A percentile compares a stretch with the other conserved stretches of the same genome.
phyloP scores from a whole-genome alignment of 192 early-diverging fungal genomes.

The Obelidium mucronatum region DNA sequence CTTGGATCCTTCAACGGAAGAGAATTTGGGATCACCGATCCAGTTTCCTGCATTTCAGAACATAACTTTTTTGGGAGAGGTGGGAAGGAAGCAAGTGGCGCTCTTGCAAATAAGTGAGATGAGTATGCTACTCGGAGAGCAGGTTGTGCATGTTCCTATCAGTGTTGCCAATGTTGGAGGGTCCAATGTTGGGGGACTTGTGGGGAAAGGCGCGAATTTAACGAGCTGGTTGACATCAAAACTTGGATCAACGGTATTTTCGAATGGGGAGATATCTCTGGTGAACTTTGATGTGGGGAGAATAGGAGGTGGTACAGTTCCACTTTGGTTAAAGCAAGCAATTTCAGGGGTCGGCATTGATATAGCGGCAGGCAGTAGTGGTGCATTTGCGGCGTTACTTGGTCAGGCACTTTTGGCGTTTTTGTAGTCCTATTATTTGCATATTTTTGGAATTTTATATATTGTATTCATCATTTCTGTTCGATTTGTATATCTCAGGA shows the following conservation, averaged over 20 bases:
- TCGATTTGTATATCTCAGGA: no score
- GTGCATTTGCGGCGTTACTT: background rate
- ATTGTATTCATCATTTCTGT: no score
- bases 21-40: conserved; percentile 6
- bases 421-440: no score
- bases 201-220: background rate
- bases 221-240: no score
- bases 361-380: background rate
- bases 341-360: background rate
- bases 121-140: background rate
- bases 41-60: conserved; percentile 6
- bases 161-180: no score
- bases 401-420: no score
- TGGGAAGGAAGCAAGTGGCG: background rate
- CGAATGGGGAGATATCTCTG: background rate
- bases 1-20: background rate
- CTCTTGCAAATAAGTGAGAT: background rate
- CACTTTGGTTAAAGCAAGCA: conserved; percentile 1
- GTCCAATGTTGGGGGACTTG: background rate
- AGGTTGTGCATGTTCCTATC: background rate
- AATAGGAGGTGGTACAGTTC: background rate
- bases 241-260: background rate
- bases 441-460: no score
- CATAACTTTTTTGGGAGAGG: background rate
- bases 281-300: conserved; percentile 1